Conservation (phyloP, 306 rosid genomes). For the Acacia crassicarpa region DNA sequence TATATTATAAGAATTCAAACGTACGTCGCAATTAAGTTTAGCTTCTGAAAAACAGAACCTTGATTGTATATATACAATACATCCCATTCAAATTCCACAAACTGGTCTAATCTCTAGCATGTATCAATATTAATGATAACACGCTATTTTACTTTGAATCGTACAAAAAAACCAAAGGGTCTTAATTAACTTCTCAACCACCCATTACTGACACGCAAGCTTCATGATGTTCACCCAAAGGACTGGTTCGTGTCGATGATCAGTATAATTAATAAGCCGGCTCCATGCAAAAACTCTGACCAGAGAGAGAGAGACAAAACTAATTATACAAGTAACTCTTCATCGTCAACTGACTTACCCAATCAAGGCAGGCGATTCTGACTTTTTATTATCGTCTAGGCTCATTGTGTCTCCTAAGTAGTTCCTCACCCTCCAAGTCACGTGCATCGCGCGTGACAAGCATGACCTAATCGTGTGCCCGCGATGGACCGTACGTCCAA, state of each 20-base stretch:
- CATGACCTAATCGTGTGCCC: conserved; percentile 19
- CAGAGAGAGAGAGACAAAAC: neutral
- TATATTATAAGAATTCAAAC: neutral
- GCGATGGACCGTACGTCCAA: neutral
- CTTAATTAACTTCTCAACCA: neutral
- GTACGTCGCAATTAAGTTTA: neutral
- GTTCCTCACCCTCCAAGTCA: neutral
- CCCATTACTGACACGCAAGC: conserved; percentile 22
- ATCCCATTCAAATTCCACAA: neutral
- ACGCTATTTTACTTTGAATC: conserved; percentile 16
- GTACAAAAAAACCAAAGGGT: neutral
- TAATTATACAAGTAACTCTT: neutral
- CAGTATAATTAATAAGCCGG: neutral
- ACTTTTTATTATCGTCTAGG: neutral
- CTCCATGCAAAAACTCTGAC: conserved; percentile 2
- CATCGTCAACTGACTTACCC: neutral
- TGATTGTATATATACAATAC: neutral
- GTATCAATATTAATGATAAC: neutral
- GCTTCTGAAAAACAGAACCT: neutral
- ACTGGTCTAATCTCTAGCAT: neutral
- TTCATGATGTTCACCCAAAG: neutral
- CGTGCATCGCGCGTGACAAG: neutral
- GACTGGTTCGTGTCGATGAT: neutral
- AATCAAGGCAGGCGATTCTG: neutral
- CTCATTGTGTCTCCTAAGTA: neutral